phyloP scores from a whole-genome alignment of 179 eudicot species.

The Monotropa hypopitys region DNA sequence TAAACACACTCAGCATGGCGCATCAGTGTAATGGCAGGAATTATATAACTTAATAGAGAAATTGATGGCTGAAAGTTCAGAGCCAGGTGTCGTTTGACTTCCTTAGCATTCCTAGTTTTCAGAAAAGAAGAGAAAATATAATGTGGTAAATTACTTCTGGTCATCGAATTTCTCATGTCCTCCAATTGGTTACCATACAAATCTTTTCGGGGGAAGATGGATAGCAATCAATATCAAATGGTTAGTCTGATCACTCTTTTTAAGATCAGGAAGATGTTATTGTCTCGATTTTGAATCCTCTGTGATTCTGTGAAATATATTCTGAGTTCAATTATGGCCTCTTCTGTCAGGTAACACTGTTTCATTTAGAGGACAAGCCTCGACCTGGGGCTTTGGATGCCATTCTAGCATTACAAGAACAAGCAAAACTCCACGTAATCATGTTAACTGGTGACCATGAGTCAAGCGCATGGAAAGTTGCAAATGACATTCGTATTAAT shows the following conservation, averaged over 20 bases:
- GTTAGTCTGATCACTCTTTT: neutral
- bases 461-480: conserved; percentile 79
- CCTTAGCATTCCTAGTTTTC: neutral
- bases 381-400: conserved; percentile 64
- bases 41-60: no score
- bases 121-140: neutral
- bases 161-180: neutral
- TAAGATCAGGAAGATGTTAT: neutral
- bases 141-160: neutral
- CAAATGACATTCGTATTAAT: conserved; percentile 70
- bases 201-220: neutral
- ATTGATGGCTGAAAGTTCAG: no score
- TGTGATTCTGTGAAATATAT: neutral
- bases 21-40: no score
- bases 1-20: no score
- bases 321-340: neutral
- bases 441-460: conserved; percentile 98
- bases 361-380: conserved; percentile 90
- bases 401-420: conserved; percentile 41
- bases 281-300: neutral
- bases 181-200: neutral
- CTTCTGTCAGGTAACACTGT: conserved; percentile 62
- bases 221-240: neutral
- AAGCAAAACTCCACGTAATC: conserved; percentile 66
- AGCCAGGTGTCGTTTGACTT: neutral